Evolutionary conservation across 2,329 filamentous ascomycete species (phyloP), one percentile per base, ranked within the genome.

Genomic region (Colletotrichum viniferum): DNA sequence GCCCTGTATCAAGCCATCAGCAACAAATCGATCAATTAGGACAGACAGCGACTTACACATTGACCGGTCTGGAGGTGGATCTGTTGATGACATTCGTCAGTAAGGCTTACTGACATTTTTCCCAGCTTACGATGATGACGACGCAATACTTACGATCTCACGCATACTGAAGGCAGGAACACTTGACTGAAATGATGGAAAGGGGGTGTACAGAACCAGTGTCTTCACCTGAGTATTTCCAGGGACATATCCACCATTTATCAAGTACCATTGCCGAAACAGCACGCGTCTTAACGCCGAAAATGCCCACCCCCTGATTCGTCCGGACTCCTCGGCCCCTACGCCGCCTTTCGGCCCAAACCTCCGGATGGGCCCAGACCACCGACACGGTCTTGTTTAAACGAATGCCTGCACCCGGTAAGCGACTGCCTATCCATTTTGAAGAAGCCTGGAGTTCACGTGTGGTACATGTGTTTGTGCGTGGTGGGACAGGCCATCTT

Each of bases 61-160:
- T 98, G 97, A 88, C 97, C 97, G 91, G 97, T 98, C 91, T 99
- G 97, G 83, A 99, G 95, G 90, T 99, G 97, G 89, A 98, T 96
- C 96, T 98, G 85, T 90, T 83, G 7, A n/a, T 0, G 79, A 78
- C 79, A 80, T 82, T 80, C 74, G 91, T 93, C 89, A 94, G 92
- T 87, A 82, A 83, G 63, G 1, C 43, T 48, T 48, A 0, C 3
- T 10, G n/a, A 48, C 6, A 48, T 5, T 13, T 3, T 3, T 13
- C 3, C 43, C 43, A 48, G 43, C 43, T 48, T 48, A 48, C 43
- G 43, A 48, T 2, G n/a, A 7, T 13, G 43, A 21, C 43, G 4
- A 48, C 43, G 43, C 6, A 48, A 48, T 4, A 43, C 65, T 86
- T 87, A 93, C 91, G 86, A 93, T 93, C 86, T 93, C 91, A 89